These are phyloP conservation scores for Dothideomycetes sp. DNA, from an alignment of 2,329 filamentous ascomycete genomes.

Conservation along the genomic window DNA sequence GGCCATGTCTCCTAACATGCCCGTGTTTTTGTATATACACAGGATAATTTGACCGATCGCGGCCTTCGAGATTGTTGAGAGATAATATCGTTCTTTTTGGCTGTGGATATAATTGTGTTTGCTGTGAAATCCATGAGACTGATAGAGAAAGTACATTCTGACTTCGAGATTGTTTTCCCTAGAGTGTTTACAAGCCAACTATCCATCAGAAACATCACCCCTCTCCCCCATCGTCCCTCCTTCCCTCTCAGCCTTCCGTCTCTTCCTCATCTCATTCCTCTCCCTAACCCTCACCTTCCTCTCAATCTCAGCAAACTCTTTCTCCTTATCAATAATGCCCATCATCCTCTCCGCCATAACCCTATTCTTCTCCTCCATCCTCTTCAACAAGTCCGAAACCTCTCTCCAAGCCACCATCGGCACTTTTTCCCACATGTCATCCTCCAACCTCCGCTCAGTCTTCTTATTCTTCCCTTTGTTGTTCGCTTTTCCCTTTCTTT, in stretches of 20 bases:
- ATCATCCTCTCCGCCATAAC: slow-evolving; percentile 34
- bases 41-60: too few relatives aligned
- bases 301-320: slow-evolving; percentile 33
- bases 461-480: slow-evolving; percentile 8
- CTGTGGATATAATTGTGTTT: too few relatives aligned
- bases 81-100: too few relatives aligned
- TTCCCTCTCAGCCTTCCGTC: slow-evolving; percentile 12
- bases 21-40: too few relatives aligned
- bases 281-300: slow-evolving; percentile 17
- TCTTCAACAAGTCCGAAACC: slow-evolving; percentile 12
- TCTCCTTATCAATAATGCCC: slow-evolving; percentile 41
- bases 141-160: too few relatives aligned
- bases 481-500: slow-evolving; percentile 14
- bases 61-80: too few relatives aligned
- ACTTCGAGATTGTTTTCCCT: too few relatives aligned
- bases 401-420: slow-evolving; percentile 12
- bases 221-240: background rate
- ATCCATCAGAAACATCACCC: too few relatives aligned
- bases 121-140: too few relatives aligned
- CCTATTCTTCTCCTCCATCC: slow-evolving; percentile 22
- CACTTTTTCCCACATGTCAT: too few relatives aligned
- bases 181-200: too few relatives aligned
- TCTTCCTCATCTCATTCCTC: slow-evolving; percentile 13
- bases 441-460: slow-evolving; percentile 24
- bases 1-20: too few relatives aligned